These are phyloP conservation scores for Leccinum huronense DNA, from an alignment of 1,284 basidiomycete species.

Conservation along the genomic window DNA sequence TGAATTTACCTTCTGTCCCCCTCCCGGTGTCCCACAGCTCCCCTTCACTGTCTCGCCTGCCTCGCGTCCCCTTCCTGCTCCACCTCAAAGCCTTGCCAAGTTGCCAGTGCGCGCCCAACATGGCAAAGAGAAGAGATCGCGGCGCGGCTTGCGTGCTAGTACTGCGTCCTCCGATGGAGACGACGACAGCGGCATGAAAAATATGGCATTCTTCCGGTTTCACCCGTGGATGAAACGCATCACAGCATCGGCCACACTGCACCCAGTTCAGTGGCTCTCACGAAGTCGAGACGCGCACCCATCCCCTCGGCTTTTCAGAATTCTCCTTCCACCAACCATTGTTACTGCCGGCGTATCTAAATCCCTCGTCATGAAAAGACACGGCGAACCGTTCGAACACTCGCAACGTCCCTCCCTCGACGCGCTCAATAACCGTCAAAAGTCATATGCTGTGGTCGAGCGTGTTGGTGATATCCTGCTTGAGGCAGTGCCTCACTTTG, in stretches of 20 bases:
- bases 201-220: conserved; percentile 74
- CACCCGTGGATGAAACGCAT: conserved; percentile 51
- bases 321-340: conserved; percentile 63
- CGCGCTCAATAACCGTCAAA: conserved; percentile 92
- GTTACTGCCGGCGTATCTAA: conserved; percentile 83
- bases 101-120: conserved; percentile 41
- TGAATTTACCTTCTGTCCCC: conserved; percentile 69
- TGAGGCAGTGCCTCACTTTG: conserved; percentile 87
- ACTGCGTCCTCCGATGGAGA: conserved; percentile 44
- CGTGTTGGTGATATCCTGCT: conserved; percentile 90
- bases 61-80: conserved; percentile 38
- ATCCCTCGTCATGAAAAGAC: conserved; percentile 69
- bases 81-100: conserved; percentile 29
- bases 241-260: conserved; percentile 47
- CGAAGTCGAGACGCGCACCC: conserved; percentile 65
- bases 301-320: conserved; percentile 81
- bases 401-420: conserved; percentile 72
- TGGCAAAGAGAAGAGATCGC: conserved; percentile 74
- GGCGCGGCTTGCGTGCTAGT: conserved; percentile 43
- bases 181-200: conserved; percentile 44
- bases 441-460: conserved; percentile 90
- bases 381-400: conserved; percentile 65
- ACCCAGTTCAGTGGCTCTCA: conserved; percentile 40
- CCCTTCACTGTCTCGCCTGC: conserved; percentile 35
- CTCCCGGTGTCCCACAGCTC: conserved; percentile 61